These are phyloP conservation scores for Madurella fahalii DNA, from an alignment of 2,329 filamentous ascomycete species.

Conservation along the genomic window DNA sequence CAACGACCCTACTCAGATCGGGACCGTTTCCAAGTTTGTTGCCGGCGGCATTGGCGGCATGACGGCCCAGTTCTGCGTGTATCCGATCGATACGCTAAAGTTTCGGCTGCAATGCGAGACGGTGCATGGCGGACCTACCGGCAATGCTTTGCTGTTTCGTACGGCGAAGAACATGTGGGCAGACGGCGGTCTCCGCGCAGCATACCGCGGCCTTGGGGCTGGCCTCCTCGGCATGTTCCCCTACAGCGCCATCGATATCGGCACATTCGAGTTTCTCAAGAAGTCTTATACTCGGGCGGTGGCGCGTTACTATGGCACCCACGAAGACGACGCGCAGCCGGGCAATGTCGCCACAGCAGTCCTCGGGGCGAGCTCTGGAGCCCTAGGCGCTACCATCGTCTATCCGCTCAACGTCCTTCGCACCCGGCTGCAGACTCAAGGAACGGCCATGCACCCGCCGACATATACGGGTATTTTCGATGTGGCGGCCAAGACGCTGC, in stretches of 20 bases:
- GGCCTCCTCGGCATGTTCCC: slow-evolving; percentile 96
- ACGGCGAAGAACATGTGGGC: slow-evolving; percentile 85
- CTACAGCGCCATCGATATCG: slow-evolving; percentile 93
- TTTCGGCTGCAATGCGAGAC: slow-evolving; percentile 89
- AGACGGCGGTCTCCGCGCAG: slow-evolving; percentile 67
- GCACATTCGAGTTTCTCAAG: slow-evolving; percentile 92
- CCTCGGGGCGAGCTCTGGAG: slow-evolving; percentile 87
- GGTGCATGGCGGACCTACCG: slow-evolving; percentile 76
- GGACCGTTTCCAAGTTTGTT: slow-evolving; percentile 80
- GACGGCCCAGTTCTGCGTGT: slow-evolving; percentile 94
- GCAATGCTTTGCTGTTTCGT: slow-evolving; percentile 74
- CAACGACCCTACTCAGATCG: slow-evolving; percentile 72
- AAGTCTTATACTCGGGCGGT: slow-evolving; percentile 65
- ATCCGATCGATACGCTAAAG: slow-evolving; percentile 83
- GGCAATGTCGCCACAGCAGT: slow-evolving; percentile 80
- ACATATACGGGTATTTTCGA: slow-evolving; percentile 91
- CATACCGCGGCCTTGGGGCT: slow-evolving; percentile 91
- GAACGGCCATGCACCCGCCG: slow-evolving; percentile 82
- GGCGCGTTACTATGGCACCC: slow-evolving; percentile 63
- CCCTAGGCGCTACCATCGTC: slow-evolving; percentile 86
- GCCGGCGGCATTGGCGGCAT: slow-evolving; percentile 90
- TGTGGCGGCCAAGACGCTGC: slow-evolving; percentile 77
- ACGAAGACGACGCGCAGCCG: slow-evolving; percentile 78
- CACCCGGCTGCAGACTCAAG: slow-evolving; percentile 89
- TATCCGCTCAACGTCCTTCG: slow-evolving; percentile 93